These are phyloP conservation scores for Tetradesmus obliquus DNA, from an alignment of 139 green algal species.

Conservation along the genomic window DNA sequence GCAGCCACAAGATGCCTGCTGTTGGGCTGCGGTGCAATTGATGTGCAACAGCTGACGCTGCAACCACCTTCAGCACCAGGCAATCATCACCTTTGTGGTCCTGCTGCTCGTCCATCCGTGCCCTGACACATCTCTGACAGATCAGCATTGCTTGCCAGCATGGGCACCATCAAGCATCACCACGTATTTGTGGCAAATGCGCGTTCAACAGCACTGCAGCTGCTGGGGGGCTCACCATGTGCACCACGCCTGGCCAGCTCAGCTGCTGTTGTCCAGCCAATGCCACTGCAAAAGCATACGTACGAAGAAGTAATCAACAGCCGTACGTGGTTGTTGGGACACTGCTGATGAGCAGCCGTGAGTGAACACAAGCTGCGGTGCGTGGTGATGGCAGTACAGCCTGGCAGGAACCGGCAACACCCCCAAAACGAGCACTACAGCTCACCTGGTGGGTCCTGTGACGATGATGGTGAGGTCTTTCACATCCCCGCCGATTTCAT, in stretches of 20 bases:
- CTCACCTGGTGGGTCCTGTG: conserved; percentile 83
- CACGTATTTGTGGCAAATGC: not conserved
- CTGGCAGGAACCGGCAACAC: not conserved
- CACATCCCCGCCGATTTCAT: not conserved
- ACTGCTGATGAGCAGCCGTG: not conserved
- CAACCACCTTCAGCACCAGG: too few relatives aligned
- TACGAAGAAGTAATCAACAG: not conserved
- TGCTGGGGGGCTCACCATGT: conserved; percentile 56
- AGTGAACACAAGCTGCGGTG: not conserved
- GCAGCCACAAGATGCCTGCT: too few relatives aligned
- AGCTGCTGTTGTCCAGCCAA: conserved; percentile 78
- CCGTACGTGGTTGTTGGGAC: not conserved
- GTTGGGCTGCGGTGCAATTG: too few relatives aligned
- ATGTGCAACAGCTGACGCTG: too few relatives aligned
- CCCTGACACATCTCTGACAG: not conserved
- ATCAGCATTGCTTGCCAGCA: not conserved
- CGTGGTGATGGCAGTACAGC: not conserved
- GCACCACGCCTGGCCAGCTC: conserved; percentile 68
- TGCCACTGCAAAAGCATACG: conserved; percentile 70
- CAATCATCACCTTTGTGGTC: too few relatives aligned
- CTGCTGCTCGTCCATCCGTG: too few relatives aligned
- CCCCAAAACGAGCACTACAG: too few relatives aligned
- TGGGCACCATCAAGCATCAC: not conserved
- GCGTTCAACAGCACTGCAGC: not conserved
- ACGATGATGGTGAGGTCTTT: conserved; percentile 73